Conservation (phyloP, 2,329 filamentous ascomycete genomes). For the Pseudogymnoascus pannorum region DNA sequence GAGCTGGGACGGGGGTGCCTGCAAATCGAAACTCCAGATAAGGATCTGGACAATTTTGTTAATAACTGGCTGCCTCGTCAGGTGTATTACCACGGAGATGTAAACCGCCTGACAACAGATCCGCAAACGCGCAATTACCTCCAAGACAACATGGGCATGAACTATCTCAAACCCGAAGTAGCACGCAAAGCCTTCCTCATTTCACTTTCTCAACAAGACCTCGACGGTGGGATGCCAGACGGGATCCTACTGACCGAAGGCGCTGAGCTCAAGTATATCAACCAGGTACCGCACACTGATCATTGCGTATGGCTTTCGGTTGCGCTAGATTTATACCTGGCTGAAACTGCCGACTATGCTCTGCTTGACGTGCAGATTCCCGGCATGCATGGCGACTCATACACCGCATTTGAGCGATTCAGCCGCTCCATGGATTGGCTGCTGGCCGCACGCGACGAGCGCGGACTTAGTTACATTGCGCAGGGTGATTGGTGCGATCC, state of each 20-base stretch:
- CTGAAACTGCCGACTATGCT: slow-evolving; percentile 46
- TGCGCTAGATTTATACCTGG: slow-evolving; percentile 46
- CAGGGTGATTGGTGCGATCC: slow-evolving; percentile 56
- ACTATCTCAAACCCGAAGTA: slow-evolving; percentile 44
- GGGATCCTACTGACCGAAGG: slow-evolving; percentile 46
- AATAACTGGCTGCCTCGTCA: slow-evolving; percentile 54
- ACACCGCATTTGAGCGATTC: slow-evolving; percentile 48
- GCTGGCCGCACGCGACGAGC: slow-evolving; percentile 41
- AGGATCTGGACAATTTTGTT: slow-evolving; percentile 48
- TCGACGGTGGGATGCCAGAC: slow-evolving; percentile 50
- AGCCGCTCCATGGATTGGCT: slow-evolving; percentile 52
- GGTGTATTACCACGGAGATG: slow-evolving; percentile 51
- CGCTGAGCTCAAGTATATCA: slow-evolving; percentile 53
- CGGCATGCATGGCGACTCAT: slow-evolving; percentile 36
- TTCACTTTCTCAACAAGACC: slow-evolving; percentile 46
- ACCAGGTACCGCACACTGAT: slow-evolving; percentile 53
- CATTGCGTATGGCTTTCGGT: slow-evolving; percentile 53
- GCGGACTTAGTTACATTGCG: slow-evolving; percentile 49
- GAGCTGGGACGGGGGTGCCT: slow-evolving; percentile 43
- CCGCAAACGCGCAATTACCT: slow-evolving; percentile 53
- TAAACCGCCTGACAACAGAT: slow-evolving; percentile 51
- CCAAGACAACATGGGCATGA: slow-evolving; percentile 56
- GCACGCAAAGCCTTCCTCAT: slow-evolving; percentile 42
- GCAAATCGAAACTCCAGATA: slow-evolving; percentile 46
- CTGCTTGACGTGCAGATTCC: slow-evolving; percentile 39